These are phyloP conservation scores for Coemansia sp. DNA, from an alignment of 192 early-diverging fungal species.

Conservation along the genomic window DNA sequence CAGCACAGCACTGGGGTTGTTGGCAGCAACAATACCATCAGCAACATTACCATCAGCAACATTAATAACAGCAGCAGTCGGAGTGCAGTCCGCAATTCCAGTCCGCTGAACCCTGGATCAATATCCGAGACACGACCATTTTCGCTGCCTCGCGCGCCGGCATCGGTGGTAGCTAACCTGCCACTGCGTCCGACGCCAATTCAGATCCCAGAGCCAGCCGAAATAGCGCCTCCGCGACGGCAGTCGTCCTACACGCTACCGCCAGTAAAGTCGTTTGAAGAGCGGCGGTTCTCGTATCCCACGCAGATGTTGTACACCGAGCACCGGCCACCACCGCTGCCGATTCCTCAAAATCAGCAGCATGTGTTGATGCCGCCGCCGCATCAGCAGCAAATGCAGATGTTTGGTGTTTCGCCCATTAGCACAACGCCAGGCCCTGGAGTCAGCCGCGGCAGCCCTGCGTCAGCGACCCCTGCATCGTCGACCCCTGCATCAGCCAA, in stretches of 20 bases:
- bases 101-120: conserved; percentile 3
- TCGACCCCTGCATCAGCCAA: too few relatives aligned
- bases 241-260: conserved; percentile 53
- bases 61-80: background rate
- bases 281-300: conserved; percentile 51
- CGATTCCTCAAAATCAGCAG: conserved; percentile 16
- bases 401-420: conserved; percentile 6
- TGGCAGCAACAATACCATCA: background rate
- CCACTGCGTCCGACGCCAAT: conserved; percentile 10
- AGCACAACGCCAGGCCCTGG: conserved; percentile 8
- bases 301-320: conserved; percentile 38
- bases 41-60: too few relatives aligned
- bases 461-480: background rate
- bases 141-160: conserved; percentile 46
- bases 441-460: conserved; percentile 16
- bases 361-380: background rate
- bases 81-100: background rate
- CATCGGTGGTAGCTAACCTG: conserved; percentile 38
- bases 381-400: conserved; percentile 11
- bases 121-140: conserved; percentile 34
- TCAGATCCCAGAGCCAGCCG: conserved; percentile 8
- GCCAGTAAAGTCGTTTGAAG: conserved; percentile 49
- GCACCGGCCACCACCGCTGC: conserved; percentile 24
- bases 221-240: conserved; percentile 39
- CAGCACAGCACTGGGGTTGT: background rate